These are phyloP conservation scores for Chrysosporium queenslandicum DNA, from an alignment of 2,329 filamentous ascomycete species.

Conservation along the genomic window DNA sequence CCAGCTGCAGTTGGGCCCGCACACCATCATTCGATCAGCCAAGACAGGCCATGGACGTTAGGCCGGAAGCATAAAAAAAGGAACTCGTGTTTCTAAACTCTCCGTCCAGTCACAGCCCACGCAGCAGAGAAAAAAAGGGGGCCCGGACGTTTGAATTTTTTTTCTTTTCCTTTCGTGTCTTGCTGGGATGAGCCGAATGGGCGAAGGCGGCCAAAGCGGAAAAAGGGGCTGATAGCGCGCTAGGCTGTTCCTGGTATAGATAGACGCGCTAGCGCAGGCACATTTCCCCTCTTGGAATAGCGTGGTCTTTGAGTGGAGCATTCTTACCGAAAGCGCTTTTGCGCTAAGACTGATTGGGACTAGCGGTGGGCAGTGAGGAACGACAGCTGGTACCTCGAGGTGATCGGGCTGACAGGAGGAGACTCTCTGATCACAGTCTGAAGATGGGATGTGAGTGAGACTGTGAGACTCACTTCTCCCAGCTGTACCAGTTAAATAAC, in stretches of 20 bases:
- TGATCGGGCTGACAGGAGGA: too few relatives aligned
- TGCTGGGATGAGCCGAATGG: too few relatives aligned
- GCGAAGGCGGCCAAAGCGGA: too few relatives aligned
- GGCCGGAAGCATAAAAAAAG: background rate
- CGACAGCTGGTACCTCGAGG: too few relatives aligned
- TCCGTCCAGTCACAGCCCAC: constrained; percentile 1
- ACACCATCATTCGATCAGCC: background rate
- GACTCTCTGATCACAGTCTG: too few relatives aligned
- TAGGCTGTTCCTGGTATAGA: background rate
- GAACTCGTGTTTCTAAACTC: background rate
- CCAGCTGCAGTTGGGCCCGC: background rate
- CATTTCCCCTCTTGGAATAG: background rate
- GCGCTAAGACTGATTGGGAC: background rate
- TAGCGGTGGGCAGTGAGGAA: background rate
- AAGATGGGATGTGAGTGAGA: too few relatives aligned
- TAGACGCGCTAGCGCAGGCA: constrained; percentile 11
- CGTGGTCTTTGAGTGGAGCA: background rate
- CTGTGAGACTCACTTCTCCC: background rate
- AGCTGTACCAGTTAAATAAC: too few relatives aligned
- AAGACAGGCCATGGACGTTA: background rate
- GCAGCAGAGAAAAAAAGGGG: background rate
- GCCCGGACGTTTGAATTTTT: background rate
- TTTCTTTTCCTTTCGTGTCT: background rate
- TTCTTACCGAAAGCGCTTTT: background rate
- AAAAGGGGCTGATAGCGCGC: constrained; percentile 4